Percentiles rank a stretch among this genome's conserved stretches.
These are phyloP conservation scores for Aethionema arabicum DNA, from an alignment of 345 rosid species.

Conservation along the genomic window DNA sequence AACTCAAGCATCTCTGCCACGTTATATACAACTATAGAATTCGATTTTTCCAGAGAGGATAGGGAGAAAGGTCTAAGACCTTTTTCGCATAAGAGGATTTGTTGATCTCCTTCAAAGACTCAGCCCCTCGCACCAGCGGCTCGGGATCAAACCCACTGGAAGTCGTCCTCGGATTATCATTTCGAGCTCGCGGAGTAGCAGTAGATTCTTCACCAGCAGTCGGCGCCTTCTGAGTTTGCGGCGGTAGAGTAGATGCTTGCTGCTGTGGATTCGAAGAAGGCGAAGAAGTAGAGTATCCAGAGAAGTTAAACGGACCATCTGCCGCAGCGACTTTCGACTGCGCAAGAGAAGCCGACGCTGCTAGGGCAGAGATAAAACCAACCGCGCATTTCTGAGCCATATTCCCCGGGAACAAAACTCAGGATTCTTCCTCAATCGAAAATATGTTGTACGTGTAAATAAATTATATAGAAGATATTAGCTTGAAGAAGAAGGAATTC, in stretches of 20 bases:
- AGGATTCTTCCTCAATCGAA: slow-evolving; percentile 6
- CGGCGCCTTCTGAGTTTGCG: slow-evolving; percentile 33
- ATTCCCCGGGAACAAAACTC: slow-evolving; percentile 3
- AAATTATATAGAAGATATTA: slow-evolving; percentile 28
- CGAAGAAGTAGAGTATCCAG: slow-evolving; percentile 40
- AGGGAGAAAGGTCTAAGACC: slow-evolving; percentile 38
- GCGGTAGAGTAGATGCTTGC: slow-evolving; percentile 21
- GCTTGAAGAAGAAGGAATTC: slow-evolving; percentile 42
- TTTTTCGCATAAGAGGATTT: slow-evolving; percentile 72
- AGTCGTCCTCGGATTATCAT: slow-evolving; percentile 76
- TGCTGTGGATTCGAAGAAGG: slow-evolving; percentile 35
- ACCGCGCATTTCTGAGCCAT: slow-evolving; percentile 68
- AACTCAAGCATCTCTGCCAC: not conserved
- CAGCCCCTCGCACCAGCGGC: slow-evolving; percentile 87
- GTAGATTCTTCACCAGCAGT: slow-evolving; percentile 33
- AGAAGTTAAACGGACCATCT: slow-evolving; percentile 63
- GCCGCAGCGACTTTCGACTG: slow-evolving; percentile 50
- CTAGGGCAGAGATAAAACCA: slow-evolving; percentile 65
- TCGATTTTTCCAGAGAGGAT: not conserved
- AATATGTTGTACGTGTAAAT: slow-evolving; percentile 7
- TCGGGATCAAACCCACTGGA: slow-evolving; percentile 91
- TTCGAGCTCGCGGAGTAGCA: slow-evolving; percentile 47
- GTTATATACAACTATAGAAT: not conserved
- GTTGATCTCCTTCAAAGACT: slow-evolving; percentile 69
- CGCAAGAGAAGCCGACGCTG: slow-evolving; percentile 57